A percentile compares a stretch with the other conserved stretches of the same genome.
Conservation (phyloP, 2,329 filamentous ascomycete genomes). For the Gremmenia infestans region DNA sequence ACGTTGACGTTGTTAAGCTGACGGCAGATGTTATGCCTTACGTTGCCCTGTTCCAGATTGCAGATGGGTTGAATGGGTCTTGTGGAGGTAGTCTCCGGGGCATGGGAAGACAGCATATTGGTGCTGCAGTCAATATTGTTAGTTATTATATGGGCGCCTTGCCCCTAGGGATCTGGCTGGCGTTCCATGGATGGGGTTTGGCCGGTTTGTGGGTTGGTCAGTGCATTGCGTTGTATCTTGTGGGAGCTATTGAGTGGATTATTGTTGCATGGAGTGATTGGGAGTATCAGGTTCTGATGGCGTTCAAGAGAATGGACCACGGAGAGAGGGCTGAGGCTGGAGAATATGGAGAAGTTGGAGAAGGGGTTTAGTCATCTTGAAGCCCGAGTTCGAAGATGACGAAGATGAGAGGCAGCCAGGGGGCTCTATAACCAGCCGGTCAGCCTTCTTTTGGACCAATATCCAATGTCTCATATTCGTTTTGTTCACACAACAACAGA, state of each 20-base stretch:
- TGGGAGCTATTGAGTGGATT: slow-evolving; percentile 72
- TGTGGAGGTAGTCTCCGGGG: slow-evolving; percentile 77
- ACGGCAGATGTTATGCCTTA: slow-evolving; percentile 78
- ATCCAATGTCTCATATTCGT: no score
- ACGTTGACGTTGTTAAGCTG: slow-evolving; percentile 63
- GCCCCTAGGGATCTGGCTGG: slow-evolving; percentile 76
- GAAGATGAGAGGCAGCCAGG: no score
- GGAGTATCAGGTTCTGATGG: slow-evolving; percentile 66
- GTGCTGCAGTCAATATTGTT: slow-evolving; percentile 73
- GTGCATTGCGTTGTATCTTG: slow-evolving; percentile 74
- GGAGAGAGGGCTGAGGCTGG: slow-evolving; percentile 24
- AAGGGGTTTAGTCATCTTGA: neutral
- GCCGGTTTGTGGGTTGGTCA: slow-evolving; percentile 79
- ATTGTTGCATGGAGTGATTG: slow-evolving; percentile 76
- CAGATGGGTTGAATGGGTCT: slow-evolving; percentile 78
- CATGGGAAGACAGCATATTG: slow-evolving; percentile 83
- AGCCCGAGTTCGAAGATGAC: no score
- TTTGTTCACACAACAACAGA: no score
- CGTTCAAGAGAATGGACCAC: slow-evolving; percentile 64
- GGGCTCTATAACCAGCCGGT: no score
- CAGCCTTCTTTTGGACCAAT: no score
- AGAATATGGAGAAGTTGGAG: slow-evolving; percentile 3
- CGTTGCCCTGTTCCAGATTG: slow-evolving; percentile 85
- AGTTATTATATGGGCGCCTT: slow-evolving; percentile 81
- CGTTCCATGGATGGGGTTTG: slow-evolving; percentile 81